These are phyloP conservation scores for Colletotrichum tanaceti DNA, from an alignment of 2,329 filamentous ascomycete genomes.

Conservation along the genomic window DNA sequence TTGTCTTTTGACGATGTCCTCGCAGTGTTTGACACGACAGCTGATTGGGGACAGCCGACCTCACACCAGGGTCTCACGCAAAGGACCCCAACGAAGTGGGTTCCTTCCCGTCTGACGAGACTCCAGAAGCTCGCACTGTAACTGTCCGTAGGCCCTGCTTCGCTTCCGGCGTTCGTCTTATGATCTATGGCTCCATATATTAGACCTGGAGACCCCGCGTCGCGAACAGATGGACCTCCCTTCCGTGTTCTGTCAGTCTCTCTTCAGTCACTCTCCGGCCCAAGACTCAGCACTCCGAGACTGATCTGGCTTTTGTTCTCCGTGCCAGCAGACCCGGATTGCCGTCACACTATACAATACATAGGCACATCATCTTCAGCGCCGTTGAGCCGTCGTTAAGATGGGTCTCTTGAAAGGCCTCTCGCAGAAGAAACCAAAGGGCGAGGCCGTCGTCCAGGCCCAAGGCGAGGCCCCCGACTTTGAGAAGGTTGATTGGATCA, in stretches of 20 bases:
- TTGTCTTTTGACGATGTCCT: conserved; percentile 21
- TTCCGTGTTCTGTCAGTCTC: background rate
- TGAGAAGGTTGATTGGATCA: conserved; percentile 63
- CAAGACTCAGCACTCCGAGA: conserved; percentile 14
- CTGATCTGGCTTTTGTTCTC: conserved; percentile 28
- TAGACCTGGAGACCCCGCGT: conserved; percentile 36
- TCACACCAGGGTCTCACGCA: conserved; percentile 26
- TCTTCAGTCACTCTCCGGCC: conserved; percentile 23
- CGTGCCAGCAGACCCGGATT: conserved; percentile 15
- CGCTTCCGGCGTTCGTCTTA: conserved; percentile 25
- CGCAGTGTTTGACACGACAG: conserved; percentile 17
- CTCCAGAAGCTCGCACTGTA: conserved; percentile 26
- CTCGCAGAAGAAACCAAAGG: conserved; percentile 36
- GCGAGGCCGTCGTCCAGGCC: conserved; percentile 44
- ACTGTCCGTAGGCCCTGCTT: conserved; percentile 1
- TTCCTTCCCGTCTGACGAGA: conserved; percentile 28
- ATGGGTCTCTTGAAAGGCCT: conserved; percentile 37
- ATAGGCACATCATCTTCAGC: background rate
- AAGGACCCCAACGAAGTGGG: conserved; percentile 36
- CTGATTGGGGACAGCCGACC: conserved; percentile 25
- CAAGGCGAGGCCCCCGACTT: conserved; percentile 63
- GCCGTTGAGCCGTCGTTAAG: conserved; percentile 18
- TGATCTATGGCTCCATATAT: conserved; percentile 36
- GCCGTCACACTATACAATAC: background rate
- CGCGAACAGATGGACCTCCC: background rate